A percentile compares a stretch with the other conserved stretches of the same genome.
Conservation (phyloP, 352 stramenopile species). For the Phytophthora podocarpi region DNA sequence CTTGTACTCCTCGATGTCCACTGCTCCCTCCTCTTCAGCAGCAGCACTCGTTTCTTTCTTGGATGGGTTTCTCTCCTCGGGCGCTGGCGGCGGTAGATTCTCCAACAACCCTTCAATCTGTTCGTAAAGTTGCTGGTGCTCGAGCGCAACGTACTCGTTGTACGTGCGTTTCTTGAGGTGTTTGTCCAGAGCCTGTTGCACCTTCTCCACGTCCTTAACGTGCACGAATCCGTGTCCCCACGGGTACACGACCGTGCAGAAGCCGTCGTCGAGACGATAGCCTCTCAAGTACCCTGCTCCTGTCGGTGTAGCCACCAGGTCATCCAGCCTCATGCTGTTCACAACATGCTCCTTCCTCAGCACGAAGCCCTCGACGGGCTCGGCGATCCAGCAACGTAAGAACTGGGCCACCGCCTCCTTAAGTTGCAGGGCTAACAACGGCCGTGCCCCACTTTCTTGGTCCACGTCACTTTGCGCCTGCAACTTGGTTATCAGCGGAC, state of each 20-base stretch:
- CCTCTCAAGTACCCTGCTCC: slow-evolving; percentile 67
- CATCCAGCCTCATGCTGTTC: slow-evolving; percentile 59
- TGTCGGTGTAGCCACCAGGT: slow-evolving; percentile 66
- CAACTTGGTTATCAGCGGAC: slow-evolving; percentile 28
- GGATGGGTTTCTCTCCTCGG: neutral
- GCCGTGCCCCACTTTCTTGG: slow-evolving; percentile 10
- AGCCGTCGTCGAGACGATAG: slow-evolving; percentile 56
- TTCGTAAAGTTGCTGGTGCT: slow-evolving; percentile 76
- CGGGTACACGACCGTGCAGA: slow-evolving; percentile 75
- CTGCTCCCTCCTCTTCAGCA: slow-evolving; percentile 19
- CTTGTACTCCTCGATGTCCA: slow-evolving; percentile 49
- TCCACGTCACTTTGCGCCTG: slow-evolving; percentile 2
- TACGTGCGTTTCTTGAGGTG: slow-evolving; percentile 52
- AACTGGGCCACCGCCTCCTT: slow-evolving; percentile 77
- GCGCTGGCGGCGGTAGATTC: slow-evolving; percentile 39
- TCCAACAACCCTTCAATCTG: slow-evolving; percentile 67
- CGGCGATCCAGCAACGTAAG: slow-evolving; percentile 69
- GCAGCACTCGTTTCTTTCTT: slow-evolving; percentile 9
- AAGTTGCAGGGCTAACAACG: slow-evolving; percentile 57
- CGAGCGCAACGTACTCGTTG: slow-evolving; percentile 59
- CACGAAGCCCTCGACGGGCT: slow-evolving; percentile 73
- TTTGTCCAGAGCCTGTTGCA: slow-evolving; percentile 39
- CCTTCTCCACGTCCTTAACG: slow-evolving; percentile 53
- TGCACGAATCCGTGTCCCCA: slow-evolving; percentile 81
- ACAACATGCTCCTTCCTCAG: slow-evolving; percentile 75